A percentile compares a stretch with the other conserved stretches of the same genome.
Conservation (phyloP, 805 yeast genomes). For the Saccharomycopsis javanensis region DNA sequence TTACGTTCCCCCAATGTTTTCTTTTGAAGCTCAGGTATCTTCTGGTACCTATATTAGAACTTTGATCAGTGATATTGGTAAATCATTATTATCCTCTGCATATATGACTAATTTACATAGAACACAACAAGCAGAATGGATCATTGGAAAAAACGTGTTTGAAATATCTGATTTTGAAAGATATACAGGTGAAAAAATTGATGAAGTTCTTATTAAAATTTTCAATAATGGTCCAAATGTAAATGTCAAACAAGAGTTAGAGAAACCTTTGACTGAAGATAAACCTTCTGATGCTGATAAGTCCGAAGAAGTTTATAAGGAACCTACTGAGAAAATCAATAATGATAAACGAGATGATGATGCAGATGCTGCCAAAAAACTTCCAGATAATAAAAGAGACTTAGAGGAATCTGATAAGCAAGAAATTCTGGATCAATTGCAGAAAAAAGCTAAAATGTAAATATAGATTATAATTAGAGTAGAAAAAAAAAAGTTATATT, state of each 20-base stretch:
- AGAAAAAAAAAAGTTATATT: too few relatives aligned
- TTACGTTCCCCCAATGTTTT: conserved; percentile 57
- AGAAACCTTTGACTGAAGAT: conserved; percentile 12
- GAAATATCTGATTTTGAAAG: conserved; percentile 55
- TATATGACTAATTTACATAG: conserved; percentile 82
- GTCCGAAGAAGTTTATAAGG: background rate
- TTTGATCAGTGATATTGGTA: conserved; percentile 78
- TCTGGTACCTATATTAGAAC: conserved; percentile 95
- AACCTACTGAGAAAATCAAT: background rate
- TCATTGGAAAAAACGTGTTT: conserved; percentile 57
- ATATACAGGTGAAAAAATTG: conserved; percentile 60
- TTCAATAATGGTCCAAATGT: conserved; percentile 31
- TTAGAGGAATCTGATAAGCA: background rate
- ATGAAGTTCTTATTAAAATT: conserved; percentile 44
- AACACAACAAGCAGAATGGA: conserved; percentile 76
- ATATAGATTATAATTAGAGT: too few relatives aligned
- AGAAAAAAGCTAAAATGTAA: background rate
- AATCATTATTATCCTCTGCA: conserved; percentile 68
- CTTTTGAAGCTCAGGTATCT: conserved; percentile 69
- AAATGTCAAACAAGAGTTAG: conserved; percentile 32
- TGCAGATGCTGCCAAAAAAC: background rate
- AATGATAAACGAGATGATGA: background rate
- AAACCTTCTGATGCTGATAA: background rate
- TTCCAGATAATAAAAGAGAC: background rate
- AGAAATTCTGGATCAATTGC: background rate